Conservation (phyloP, 441 rosid genomes). For the Mallotus repandus region DNA sequence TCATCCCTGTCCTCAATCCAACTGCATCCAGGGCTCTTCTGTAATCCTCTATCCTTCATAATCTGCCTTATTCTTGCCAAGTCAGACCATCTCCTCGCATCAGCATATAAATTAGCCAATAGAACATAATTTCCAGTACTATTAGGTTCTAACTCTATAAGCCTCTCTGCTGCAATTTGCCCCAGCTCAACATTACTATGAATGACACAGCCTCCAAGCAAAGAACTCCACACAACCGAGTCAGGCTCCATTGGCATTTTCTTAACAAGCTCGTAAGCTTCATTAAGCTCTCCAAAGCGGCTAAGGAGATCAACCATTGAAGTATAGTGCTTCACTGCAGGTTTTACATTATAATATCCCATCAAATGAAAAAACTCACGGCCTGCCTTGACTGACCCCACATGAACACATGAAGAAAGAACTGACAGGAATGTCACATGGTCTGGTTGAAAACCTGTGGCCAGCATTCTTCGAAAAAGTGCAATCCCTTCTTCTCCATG, state of each 20-base stretch:
- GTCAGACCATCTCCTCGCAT: slow-evolving; percentile 51
- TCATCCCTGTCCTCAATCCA: slow-evolving; percentile 30
- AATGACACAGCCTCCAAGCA: slow-evolving; percentile 80
- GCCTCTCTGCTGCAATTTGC: slow-evolving; percentile 51
- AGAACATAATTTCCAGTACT: slow-evolving; percentile 66
- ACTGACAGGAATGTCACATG: slow-evolving; percentile 72
- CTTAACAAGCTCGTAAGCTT: slow-evolving; percentile 62
- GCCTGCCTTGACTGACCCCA: slow-evolving; percentile 64
- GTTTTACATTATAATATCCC: slow-evolving; percentile 55
- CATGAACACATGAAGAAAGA: slow-evolving; percentile 76
- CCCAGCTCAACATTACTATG: slow-evolving; percentile 77
- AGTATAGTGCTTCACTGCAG: slow-evolving; percentile 76
- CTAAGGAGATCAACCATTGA: slow-evolving; percentile 85
- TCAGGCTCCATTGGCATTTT: slow-evolving; percentile 73
- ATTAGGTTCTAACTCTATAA: slow-evolving; percentile 67
- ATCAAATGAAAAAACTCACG: slow-evolving; percentile 57
- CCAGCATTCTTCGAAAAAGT: slow-evolving; percentile 51
- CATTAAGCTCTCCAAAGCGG: slow-evolving; percentile 61
- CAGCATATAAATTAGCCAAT: slow-evolving; percentile 74
- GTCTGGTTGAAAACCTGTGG: slow-evolving; percentile 53
- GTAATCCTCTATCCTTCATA: slow-evolving; percentile 26
- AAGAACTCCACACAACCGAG: slow-evolving; percentile 75
- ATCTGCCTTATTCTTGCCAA: slow-evolving; percentile 31
- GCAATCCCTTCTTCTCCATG: slow-evolving; percentile 61
- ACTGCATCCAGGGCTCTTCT: slow-evolving; percentile 35